Evolutionary conservation across 495 filamentous ascomycete genomes (phyloP).

Genomic region (Aspergillus olivimuriae): DNA sequence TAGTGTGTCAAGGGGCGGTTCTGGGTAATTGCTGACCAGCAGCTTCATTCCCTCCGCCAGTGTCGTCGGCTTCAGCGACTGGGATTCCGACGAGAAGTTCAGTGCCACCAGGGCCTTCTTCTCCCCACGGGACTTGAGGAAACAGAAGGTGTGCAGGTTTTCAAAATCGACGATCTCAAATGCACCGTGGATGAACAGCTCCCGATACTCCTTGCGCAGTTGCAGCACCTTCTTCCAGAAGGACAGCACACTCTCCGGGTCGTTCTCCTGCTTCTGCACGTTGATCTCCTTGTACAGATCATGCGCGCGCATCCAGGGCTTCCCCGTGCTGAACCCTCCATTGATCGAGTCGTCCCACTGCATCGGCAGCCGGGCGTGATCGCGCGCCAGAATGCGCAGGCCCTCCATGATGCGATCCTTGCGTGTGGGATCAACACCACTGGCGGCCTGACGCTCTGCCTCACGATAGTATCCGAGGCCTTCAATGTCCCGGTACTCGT

Average conservation of each 20-base stretch:
- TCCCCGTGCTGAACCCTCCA: constrained; percentile 32
- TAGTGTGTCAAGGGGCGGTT: background rate
- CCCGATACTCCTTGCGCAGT: constrained; percentile 39
- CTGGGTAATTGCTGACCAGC: constrained; percentile 1
- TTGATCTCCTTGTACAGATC: constrained; percentile 39
- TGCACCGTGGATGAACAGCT: constrained; percentile 47
- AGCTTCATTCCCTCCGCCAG: background rate
- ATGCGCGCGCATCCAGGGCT: constrained; percentile 48
- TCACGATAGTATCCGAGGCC: constrained; percentile 47
- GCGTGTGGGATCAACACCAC: constrained; percentile 9
- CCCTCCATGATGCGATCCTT: constrained; percentile 15
- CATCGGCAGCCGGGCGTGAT: constrained; percentile 46
- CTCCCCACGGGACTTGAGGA: constrained; percentile 1
- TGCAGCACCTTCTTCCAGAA: constrained; percentile 41
- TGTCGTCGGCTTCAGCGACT: background rate
- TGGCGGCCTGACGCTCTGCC: constrained; percentile 6
- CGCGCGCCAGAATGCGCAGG: constrained; percentile 30
- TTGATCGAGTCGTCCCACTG: constrained; percentile 50
- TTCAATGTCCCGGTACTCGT: constrained; percentile 60
- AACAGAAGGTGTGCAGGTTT: constrained; percentile 1
- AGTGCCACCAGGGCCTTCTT: background rate
- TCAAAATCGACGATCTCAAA: constrained; percentile 36
- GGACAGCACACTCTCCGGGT: constrained; percentile 28
- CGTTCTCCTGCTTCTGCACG: constrained; percentile 29
- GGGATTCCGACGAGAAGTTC: background rate